Conservation (phyloP, 2,329 filamentous ascomycete genomes). For the Diaporthe citriasiana region DNA sequence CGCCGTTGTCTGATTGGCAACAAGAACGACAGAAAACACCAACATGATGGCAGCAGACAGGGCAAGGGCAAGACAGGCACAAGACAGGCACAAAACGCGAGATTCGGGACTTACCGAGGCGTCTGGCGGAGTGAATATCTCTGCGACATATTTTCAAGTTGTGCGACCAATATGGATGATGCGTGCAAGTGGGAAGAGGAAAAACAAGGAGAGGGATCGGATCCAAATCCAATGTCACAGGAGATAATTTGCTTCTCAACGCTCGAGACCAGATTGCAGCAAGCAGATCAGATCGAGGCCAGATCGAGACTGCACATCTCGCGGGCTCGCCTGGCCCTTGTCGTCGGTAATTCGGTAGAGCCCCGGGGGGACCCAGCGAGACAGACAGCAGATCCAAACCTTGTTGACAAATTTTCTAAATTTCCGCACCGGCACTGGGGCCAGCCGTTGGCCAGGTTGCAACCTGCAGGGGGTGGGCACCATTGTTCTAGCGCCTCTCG, state of each 20-base stretch:
- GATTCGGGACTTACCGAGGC: constrained; percentile 39
- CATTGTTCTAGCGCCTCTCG: not conserved
- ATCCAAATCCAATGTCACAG: not conserved
- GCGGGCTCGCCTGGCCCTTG: constrained; percentile 23
- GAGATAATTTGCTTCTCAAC: not conserved
- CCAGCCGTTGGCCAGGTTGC: constrained; percentile 30
- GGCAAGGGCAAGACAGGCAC: too few relatives aligned
- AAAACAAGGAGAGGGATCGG: not conserved
- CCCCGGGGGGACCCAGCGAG: not conserved
- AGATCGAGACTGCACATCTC: constrained; percentile 11
- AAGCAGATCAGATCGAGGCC: not conserved
- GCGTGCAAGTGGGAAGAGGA: not conserved
- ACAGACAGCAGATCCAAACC: constrained; percentile 10
- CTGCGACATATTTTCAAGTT: constrained; percentile 34
- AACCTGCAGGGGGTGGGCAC: constrained; percentile 11
- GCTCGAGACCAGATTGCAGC: constrained; percentile 23
- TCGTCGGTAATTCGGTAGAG: constrained; percentile 29
- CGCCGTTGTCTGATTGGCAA: constrained; percentile 11
- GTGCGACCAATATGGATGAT: constrained; percentile 16
- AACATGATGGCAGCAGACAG: not conserved
- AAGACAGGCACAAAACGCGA: not conserved
- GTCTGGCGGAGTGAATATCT: constrained; percentile 42
- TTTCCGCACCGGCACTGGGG: constrained; percentile 16
- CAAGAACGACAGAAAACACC: not conserved
- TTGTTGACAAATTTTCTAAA: constrained; percentile 31